Conservation (phyloP, 495 filamentous ascomycete genomes). For the Trichoderma virens region DNA sequence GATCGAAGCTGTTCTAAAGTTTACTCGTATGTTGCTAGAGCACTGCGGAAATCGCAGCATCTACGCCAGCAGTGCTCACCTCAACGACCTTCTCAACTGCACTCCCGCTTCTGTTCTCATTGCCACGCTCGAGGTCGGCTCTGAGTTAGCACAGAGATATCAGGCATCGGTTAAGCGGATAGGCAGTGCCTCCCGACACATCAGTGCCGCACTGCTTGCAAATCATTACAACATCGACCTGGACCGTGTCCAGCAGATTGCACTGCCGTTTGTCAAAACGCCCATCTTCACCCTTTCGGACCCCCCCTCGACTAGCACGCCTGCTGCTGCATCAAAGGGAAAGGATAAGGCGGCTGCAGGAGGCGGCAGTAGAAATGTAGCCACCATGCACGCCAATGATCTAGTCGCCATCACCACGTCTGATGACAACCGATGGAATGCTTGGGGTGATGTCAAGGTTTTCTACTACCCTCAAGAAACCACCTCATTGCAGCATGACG, state of each 20-base stretch:
- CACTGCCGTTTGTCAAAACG: constrained; percentile 73
- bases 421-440: constrained; percentile 37
- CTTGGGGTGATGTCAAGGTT: constrained; percentile 44
- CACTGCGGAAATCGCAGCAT: constrained; percentile 97
- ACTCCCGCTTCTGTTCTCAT: constrained; percentile 71
- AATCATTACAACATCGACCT: constrained; percentile 94
- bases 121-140: constrained; percentile 63
- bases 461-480: constrained; percentile 32
- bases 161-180: constrained; percentile 74
- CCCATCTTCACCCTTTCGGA: constrained; percentile 31
- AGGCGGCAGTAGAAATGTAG: constrained; percentile 29
- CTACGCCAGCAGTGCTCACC: constrained; percentile 80
- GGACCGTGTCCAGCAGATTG: constrained; percentile 74
- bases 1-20: constrained; percentile 68
- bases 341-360: constrained; percentile 55
- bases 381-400: constrained; percentile 66
- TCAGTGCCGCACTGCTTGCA: constrained; percentile 65
- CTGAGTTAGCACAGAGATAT: constrained; percentile 84
- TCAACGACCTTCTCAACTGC: constrained; percentile 81
- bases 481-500: constrained; percentile 3
- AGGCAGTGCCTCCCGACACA: constrained; percentile 44
- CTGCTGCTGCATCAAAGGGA: constrained; percentile 47
- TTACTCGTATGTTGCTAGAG: constrained; percentile 79
- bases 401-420: constrained; percentile 58
- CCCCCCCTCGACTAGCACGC: constrained; percentile 36